Evolutionary conservation across 495 filamentous ascomycete species (phyloP), one percentile per base, ranked within the genome.

Genomic region (Mytilinidion resinicola): DNA sequence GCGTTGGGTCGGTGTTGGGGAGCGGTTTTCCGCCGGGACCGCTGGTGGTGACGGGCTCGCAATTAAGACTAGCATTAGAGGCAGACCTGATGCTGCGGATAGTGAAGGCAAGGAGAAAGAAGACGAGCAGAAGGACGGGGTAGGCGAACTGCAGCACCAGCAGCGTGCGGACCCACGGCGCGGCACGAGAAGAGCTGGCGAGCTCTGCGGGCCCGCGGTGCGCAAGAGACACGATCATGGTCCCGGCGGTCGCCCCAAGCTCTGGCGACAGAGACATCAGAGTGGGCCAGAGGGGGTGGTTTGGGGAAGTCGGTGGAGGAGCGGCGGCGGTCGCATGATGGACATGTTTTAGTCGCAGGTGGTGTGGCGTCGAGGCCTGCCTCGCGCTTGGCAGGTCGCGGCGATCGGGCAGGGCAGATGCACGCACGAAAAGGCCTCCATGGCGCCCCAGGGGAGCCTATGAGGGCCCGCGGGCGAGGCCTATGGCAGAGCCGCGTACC

Each of bases 21-120:
- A 95, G 75, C 14, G 88, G 88, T 68, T 91, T 89, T 52, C 90
- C 91, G 37, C 87, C 89, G 0, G 90, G 91, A 12, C 90, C 89
- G 52, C 56, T 70, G 57, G 44, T 70, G 61, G 76, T 70, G 41
- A 63, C 38, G 55, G 70, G 53, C 67, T 62, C 41, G 67, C 73
- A n/a, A 65, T 72, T 66, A 44, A 57, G 17, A 62, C 57, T 66
- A 61, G 59, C 48, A 57, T 61, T 68, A 63, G 64, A 59, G 15
- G 82, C 77, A 14, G 77, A 74, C 56, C 78, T 50, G 43, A 89
- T 79, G 50, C 85, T 83, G 68, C 80, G 81, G 62, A 75, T 71
- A 12, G 85, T 75, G 68, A 89, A 88, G 53, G 79, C 78, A 46
- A 77, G 66, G 19, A 88, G 72, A 67, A 90, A 91, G 68, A 90